Base-by-base conservation (phyloP, 345 rosid genomes). In the Salix koriyanagi region DNA sequence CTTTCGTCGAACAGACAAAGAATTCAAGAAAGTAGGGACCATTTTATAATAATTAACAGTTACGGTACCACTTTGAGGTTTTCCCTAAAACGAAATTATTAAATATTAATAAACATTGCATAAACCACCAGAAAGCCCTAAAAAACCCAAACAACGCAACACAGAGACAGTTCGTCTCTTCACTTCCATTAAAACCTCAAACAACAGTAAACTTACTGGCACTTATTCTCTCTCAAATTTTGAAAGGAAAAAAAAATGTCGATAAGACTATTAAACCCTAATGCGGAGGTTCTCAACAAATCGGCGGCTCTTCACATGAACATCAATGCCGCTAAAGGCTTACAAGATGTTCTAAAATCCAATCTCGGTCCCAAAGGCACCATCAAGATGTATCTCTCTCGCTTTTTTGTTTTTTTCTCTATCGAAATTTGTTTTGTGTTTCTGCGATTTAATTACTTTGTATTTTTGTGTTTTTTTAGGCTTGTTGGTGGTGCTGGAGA, bases 281-380 rank as follows among this genome's bases (percentile, higher is more conserved):
- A 96, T 79, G 99, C 99, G 1, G 99, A 96, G 79, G 96, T 93
- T 67, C 93, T 96, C 54, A 93, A 96, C 94, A 96, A 96, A 88
- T 92, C 98, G 68, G 95, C 97, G 73, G 98, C 98, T 73, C 92
- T 96, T 64, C 99, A 96, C 81, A 96, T 96, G 98, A 96, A 91
- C 86, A 96, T 96, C 80, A 93, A 92, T 86, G 97, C 98, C 73
- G 99, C 97, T 71, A 96, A 93, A 85, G 97, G 97, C 65, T 85
- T 96, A 74, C 99, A 96, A 39, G 99, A 96, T 67, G 97, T 96
- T 36, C 96, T 93, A 80, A 96, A 91, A 77, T 76, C 91, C 42
- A 96, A 96, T 79, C 98, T 96, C 79, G 99, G 98, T 54, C 99
- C 99, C 32, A 93, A 93, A 79, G 99, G 99, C 80, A 96, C 98